Evolutionary conservation across 495 filamentous ascomycete species (phyloP), one percentile per base, ranked within the genome.

Genomic region (Pseudevernia furfuracea): DNA sequence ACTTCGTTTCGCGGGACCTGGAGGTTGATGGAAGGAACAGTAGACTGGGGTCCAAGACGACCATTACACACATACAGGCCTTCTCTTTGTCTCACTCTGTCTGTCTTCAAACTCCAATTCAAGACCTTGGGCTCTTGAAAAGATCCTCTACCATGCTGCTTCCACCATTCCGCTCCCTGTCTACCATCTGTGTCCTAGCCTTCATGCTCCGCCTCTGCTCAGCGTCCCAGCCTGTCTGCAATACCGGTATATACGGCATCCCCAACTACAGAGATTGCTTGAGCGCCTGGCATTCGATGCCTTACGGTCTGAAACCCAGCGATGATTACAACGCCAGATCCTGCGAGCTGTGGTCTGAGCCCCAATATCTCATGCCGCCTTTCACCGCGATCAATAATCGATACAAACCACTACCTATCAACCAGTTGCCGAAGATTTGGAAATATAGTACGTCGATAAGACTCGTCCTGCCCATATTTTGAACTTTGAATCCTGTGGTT

Each of bases 381-480:
- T 64, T 64, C 41, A 9, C 17, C 14, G 1, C 0, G 0, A 9
- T 64, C 25, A 0, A 0, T 15, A 64, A 64, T 30, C 62, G 55
- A 30, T 64, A 59, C 30, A 1, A 4, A 4, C 55, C 62, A 17
- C 17, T 14, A 28, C 41, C 62, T 14, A 64, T 64, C 6, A 49
- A 28, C 12, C 62, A 64, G 14, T 3, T 64, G 23, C 55, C 62
- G 14, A 64, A 59, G 14, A 58, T 64, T 12, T 64, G 62, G 62
- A 57, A 41, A 39, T 30, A n/a, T 10, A 49, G 62, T 64, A 58
- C 10, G 49, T 58, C 7, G 12, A 9, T 0, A 23, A 12, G 5
- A 28, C 11, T 19, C 23, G 10, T 21, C 23, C 23, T 30, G 23
- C 7, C 5, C 30, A 0, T 1, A 4, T 49, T 8, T 36, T 4